Evolutionary conservation across 2,329 filamentous ascomycete genomes (phyloP).

Genomic region (Fusarium tricinctum): DNA sequence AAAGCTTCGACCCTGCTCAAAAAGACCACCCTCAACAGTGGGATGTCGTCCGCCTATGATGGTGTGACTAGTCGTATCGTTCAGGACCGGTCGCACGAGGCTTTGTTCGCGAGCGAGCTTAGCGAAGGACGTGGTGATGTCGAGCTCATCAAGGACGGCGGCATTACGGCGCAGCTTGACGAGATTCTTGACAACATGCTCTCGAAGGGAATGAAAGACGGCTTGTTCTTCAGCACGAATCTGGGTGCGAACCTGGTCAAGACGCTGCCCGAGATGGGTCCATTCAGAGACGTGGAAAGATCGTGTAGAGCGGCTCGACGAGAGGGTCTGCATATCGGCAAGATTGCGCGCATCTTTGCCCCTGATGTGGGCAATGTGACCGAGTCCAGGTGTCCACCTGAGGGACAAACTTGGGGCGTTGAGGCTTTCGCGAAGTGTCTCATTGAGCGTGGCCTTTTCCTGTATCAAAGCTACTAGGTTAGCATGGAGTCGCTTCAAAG

Average conservation of each 20-base stretch:
- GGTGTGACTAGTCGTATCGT: conserved; percentile 74
- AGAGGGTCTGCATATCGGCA: conserved; percentile 64
- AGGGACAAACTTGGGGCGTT: conserved; percentile 77
- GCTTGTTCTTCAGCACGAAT: conserved; percentile 88
- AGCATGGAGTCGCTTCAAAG: conserved; percentile 76
- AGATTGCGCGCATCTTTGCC: conserved; percentile 75
- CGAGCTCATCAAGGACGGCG: conserved; percentile 91
- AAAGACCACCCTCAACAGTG: conserved; percentile 87
- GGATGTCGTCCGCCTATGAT: conserved; percentile 91
- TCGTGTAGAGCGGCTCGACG: conserved; percentile 84
- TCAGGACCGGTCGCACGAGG: conserved; percentile 80
- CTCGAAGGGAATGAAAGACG: conserved; percentile 81
- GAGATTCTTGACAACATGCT: conserved; percentile 82
- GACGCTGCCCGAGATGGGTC: conserved; percentile 82
- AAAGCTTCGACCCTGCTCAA: conserved; percentile 84
- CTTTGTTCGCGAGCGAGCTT: conserved; percentile 80
- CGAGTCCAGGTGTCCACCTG: conserved; percentile 87
- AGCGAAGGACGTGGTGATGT: conserved; percentile 90
- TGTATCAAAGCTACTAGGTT: conserved; percentile 71
- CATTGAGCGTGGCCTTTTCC: conserved; percentile 73
- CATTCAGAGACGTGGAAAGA: conserved; percentile 88
- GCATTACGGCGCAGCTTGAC: conserved; percentile 91
- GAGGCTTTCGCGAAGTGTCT: conserved; percentile 72
- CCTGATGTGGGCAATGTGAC: conserved; percentile 91
- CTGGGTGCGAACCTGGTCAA: conserved; percentile 82